Conservation (phyloP, 768 basidiomycete species). For the Lactarius hatsudake region DNA sequence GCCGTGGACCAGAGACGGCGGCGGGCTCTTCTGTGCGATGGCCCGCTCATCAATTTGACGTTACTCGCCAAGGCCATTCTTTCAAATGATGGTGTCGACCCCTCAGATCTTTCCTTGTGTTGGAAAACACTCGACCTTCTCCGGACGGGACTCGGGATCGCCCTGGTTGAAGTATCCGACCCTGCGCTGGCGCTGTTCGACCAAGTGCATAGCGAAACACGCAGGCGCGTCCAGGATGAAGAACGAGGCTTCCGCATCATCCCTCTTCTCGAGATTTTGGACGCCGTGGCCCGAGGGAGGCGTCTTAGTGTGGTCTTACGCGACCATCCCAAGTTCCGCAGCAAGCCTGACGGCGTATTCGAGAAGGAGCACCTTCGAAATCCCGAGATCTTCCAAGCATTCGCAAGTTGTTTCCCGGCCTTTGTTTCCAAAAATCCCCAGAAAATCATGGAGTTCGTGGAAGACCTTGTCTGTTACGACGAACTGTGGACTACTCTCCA, state of each 20-base stretch:
- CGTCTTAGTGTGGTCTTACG: slow-evolving; percentile 2
- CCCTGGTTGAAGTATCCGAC: background rate
- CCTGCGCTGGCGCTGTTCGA: background rate
- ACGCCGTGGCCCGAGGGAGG: background rate
- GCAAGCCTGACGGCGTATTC: slow-evolving; percentile 6
- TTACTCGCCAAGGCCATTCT: slow-evolving; percentile 1
- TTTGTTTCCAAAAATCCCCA: background rate
- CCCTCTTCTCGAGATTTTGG: slow-evolving; percentile 8
- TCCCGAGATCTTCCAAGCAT: slow-evolving; percentile 1
- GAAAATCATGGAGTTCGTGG: background rate
- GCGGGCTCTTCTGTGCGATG: slow-evolving; percentile 1
- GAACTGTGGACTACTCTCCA: slow-evolving; percentile 12
- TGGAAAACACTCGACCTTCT: slow-evolving; percentile 17
- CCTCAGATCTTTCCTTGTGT: slow-evolving; percentile 6
- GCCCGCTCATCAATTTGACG: slow-evolving; percentile 11
- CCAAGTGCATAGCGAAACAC: background rate
- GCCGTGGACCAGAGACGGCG: background rate
- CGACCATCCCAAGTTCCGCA: slow-evolving; percentile 1
- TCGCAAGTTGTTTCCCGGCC: slow-evolving; percentile 7
- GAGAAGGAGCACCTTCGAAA: slow-evolving; percentile 14
- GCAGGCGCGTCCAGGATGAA: background rate
- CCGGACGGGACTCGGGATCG: slow-evolving; percentile 1
- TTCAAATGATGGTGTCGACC: background rate
- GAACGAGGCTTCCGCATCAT: slow-evolving; percentile 9
- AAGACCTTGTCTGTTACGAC: slow-evolving; percentile 1